Conservation (phyloP, 345 rosid species). For the Cochlearia excelsa region DNA sequence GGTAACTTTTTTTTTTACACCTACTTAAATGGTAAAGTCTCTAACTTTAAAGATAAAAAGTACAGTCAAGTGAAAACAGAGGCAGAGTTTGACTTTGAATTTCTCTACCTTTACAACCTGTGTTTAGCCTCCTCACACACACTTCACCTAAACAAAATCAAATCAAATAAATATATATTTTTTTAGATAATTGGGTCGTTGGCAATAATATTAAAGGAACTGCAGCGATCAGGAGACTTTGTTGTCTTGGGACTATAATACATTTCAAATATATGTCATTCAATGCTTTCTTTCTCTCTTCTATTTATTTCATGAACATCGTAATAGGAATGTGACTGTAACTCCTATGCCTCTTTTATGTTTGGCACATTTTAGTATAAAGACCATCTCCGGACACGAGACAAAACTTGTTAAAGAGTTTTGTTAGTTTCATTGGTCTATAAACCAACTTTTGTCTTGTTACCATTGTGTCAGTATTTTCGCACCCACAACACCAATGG, state of each 20-base stretch:
- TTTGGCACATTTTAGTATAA: neutral
- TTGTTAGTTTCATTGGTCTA: too few relatives aligned
- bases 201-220: constrained; percentile 6
- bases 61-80: constrained; percentile 25
- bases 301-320: neutral
- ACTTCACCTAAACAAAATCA: neutral
- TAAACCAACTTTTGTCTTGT: neutral
- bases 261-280: too few relatives aligned
- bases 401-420: too few relatives aligned
- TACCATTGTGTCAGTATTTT: constrained; percentile 51
- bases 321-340: neutral
- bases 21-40: neutral
- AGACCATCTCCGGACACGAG: too few relatives aligned
- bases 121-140: constrained; percentile 20
- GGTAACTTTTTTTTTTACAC: constrained; percentile 37
- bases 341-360: constrained; percentile 13
- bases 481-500: constrained; percentile 74
- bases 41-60: constrained; percentile 6
- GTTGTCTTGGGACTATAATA: constrained; percentile 27
- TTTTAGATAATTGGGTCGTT: too few relatives aligned
- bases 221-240: constrained; percentile 4
- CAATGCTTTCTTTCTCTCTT: constrained; percentile 3
- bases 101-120: constrained; percentile 27
- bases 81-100: constrained; percentile 32
- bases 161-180: too few relatives aligned